Conservation (phyloP, 768 basidiomycete species). For the Coprinellus aureogranulatus region DNA sequence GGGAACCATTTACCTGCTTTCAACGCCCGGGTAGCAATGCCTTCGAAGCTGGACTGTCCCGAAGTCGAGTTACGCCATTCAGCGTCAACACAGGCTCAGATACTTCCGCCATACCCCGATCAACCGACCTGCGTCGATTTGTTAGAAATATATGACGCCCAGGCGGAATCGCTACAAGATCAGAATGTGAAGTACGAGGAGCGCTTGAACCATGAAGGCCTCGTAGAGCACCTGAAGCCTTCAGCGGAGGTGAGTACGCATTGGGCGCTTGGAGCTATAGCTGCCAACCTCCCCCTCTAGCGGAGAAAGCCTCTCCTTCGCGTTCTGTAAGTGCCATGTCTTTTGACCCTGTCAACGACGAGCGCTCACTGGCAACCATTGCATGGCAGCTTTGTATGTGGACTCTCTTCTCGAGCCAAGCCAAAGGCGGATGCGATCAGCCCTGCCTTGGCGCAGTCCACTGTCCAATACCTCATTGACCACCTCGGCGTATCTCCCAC, state of each 20-base stretch:
- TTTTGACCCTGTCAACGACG: background rate
- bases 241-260: background rate
- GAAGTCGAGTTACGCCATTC: background rate
- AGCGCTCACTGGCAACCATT: background rate
- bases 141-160: no score
- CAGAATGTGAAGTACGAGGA: background rate
- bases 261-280: background rate
- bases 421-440: background rate
- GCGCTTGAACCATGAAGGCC: background rate
- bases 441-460: background rate
- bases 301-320: background rate
- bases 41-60: background rate
- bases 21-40: no score
- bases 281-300: background rate
- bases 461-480: conserved; percentile 1
- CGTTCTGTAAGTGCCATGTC: background rate
- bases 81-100: no score
- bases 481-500: conserved; percentile 2
- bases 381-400: background rate
- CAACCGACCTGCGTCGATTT: background rate
- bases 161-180: background rate
- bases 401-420: background rate
- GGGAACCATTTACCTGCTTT: no score
- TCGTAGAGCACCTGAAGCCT: background rate
- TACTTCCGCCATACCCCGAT: background rate